phyloP scores from a whole-genome alignment of 2,329 filamentous ascomycete genomes.

The Grosmannia serpens region DNA sequence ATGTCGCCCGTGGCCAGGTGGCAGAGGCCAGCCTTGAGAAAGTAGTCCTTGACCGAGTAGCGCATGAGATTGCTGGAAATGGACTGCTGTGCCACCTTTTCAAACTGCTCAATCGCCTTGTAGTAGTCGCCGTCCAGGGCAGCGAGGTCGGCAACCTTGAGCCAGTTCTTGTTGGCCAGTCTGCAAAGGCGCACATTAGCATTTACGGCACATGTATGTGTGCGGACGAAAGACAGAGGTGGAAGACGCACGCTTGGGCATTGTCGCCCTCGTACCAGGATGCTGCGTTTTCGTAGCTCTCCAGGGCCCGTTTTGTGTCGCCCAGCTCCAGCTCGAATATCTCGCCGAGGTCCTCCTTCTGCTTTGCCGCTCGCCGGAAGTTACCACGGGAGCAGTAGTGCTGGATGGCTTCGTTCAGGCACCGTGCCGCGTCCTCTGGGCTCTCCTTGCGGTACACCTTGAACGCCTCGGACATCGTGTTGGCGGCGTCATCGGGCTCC shows the following conservation, averaged over 20 bases:
- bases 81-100: slow-evolving; percentile 66
- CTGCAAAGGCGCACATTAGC: slow-evolving; percentile 29
- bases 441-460: slow-evolving; percentile 85
- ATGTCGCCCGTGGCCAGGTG: slow-evolving; percentile 64
- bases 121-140: slow-evolving; percentile 76
- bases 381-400: slow-evolving; percentile 87
- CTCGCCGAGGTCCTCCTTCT: slow-evolving; percentile 83
- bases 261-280: slow-evolving; percentile 84
- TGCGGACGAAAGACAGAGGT: background rate
- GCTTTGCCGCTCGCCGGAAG: slow-evolving; percentile 77
- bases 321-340: slow-evolving; percentile 73
- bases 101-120: slow-evolving; percentile 70
- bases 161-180: slow-evolving; percentile 83
- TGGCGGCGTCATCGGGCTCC: slow-evolving; percentile 86
- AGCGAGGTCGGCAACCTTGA: slow-evolving; percentile 82
- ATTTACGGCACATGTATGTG: too few species aligned
- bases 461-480: slow-evolving; percentile 80
- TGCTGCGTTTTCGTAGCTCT: slow-evolving; percentile 75
- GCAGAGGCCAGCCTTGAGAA: slow-evolving; percentile 88
- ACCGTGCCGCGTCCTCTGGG: slow-evolving; percentile 71
- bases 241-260: slow-evolving; percentile 57
- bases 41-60: slow-evolving; percentile 91
- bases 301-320: slow-evolving; percentile 66
- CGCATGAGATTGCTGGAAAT: slow-evolving; percentile 88
- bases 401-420: slow-evolving; percentile 66